Evolutionary conservation across 495 filamentous ascomycete genomes (phyloP).

Genomic region (Cercophora newfieldiana): DNA sequence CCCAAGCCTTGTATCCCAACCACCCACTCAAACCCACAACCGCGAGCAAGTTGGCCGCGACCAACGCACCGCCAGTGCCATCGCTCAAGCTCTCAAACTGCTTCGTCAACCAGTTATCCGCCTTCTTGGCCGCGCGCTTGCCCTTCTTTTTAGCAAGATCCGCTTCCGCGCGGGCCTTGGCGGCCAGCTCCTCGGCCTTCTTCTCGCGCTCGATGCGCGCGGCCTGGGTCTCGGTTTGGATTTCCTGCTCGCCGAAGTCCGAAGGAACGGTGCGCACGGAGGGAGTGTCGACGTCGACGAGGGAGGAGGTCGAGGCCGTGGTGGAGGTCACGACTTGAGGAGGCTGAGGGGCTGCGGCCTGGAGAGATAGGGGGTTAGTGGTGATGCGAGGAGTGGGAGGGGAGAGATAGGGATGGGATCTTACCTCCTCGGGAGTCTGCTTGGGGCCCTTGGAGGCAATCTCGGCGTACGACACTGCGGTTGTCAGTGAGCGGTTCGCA

Average conservation of each 20-base stretch:
- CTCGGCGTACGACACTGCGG: conserved; percentile 74
- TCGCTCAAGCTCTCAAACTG: conserved; percentile 34
- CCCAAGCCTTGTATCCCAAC: conserved; percentile 49
- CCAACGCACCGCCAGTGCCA: conserved; percentile 37
- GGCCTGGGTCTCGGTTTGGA: conserved; percentile 74
- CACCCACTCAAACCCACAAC: conserved; percentile 47
- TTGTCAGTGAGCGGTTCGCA: conserved; percentile 5
- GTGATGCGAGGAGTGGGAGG: neutral
- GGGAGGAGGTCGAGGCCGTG: conserved; percentile 56
- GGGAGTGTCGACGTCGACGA: conserved; percentile 76
- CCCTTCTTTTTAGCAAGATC: conserved; percentile 56
- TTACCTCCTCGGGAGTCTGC: conserved; percentile 70
- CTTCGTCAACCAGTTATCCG: conserved; percentile 41
- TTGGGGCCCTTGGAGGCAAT: conserved; percentile 71
- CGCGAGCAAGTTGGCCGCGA: conserved; percentile 40
- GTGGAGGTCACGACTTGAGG: conserved; percentile 61
- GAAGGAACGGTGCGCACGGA: conserved; percentile 70
- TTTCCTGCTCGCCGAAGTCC: conserved; percentile 60
- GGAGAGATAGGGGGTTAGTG: conserved; percentile 18
- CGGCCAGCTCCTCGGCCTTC: conserved; percentile 45
- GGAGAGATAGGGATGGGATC: conserved; percentile 22
- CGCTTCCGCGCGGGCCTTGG: conserved; percentile 45
- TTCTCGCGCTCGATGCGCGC: conserved; percentile 59
- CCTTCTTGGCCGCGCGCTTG: conserved; percentile 37
- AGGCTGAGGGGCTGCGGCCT: conserved; percentile 65